These are phyloP conservation scores for Dryas octopetala DNA, from an alignment of 306 rosid species.

Conservation along the genomic window DNA sequence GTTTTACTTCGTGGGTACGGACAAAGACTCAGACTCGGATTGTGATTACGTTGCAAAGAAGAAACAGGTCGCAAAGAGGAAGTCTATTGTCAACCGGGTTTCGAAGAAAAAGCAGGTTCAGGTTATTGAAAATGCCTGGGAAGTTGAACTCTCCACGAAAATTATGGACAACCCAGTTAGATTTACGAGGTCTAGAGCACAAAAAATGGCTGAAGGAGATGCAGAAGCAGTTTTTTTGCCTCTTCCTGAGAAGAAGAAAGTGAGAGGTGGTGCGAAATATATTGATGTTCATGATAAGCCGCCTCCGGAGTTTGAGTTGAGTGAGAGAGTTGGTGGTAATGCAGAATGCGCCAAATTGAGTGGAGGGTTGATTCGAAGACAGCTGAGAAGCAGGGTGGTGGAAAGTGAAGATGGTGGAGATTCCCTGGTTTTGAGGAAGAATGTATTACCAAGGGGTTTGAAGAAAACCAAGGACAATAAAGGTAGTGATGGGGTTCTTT, in stretches of 20 bases:
- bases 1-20: slow-evolving; percentile 25
- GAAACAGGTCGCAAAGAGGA: slow-evolving; percentile 10
- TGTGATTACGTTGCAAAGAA: not conserved
- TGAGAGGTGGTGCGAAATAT: slow-evolving; percentile 1
- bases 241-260: slow-evolving; percentile 16
- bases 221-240: not conserved
- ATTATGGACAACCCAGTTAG: not conserved
- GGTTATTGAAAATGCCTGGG: not conserved
- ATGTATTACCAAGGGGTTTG: not conserved
- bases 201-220: slow-evolving; percentile 4
- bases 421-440: slow-evolving; percentile 1
- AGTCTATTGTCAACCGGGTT: not conserved
- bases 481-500: slow-evolving; percentile 10
- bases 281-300: slow-evolving; percentile 7
- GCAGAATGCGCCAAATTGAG: not conserved
- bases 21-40: slow-evolving; percentile 20
- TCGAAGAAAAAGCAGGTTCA: not conserved
- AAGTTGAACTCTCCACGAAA: not conserved
- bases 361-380: not conserved
- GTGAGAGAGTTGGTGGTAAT: not conserved
- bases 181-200: slow-evolving; percentile 19
- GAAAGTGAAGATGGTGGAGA: slow-evolving; percentile 15
- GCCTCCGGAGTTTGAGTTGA: not conserved
- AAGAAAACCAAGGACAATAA: slow-evolving; percentile 7
- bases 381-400: slow-evolving; percentile 12